Percentiles rank a stretch among this genome's conserved stretches.
These are phyloP conservation scores for Beauveria varroae DNA, from an alignment of 2,329 filamentous ascomycete genomes.

Conservation along the genomic window DNA sequence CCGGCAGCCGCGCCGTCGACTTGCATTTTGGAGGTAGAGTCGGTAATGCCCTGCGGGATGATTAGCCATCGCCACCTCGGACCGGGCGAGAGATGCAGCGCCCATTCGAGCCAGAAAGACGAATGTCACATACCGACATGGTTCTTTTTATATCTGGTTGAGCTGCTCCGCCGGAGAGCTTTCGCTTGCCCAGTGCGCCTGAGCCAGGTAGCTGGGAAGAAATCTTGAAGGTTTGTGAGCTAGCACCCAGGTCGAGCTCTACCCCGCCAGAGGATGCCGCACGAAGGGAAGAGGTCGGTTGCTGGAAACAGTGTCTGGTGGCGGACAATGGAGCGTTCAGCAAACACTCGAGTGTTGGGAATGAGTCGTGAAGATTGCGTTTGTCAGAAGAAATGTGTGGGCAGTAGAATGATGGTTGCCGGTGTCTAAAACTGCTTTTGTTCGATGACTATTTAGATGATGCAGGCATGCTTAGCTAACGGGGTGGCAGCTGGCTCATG, in stretches of 20 bases:
- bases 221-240: constrained; percentile 29
- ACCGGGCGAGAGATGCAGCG: background rate
- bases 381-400: background rate
- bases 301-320: background rate
- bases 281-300: constrained; percentile 12
- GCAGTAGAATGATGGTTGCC: background rate
- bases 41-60: constrained; percentile 38
- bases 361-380: background rate
- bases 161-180: constrained; percentile 54
- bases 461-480: constrained; percentile 10
- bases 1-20: constrained; percentile 53
- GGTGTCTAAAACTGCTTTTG: background rate
- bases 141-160: constrained; percentile 49
- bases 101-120: background rate
- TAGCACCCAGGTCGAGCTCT: constrained; percentile 29
- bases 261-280: constrained; percentile 26
- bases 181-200: constrained; percentile 60
- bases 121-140: constrained; percentile 48
- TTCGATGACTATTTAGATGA: background rate
- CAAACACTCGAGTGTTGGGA: background rate
- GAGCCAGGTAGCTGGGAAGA: constrained; percentile 19
- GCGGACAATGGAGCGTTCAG: background rate
- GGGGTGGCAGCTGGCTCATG: background rate
- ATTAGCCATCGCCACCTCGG: constrained; percentile 11
- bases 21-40: constrained; percentile 58